A percentile compares a stretch with the other conserved stretches of the same genome.
These are phyloP conservation scores for Saccharomycopsis fermentans DNA, from an alignment of 805 yeast species.

Conservation along the genomic window DNA sequence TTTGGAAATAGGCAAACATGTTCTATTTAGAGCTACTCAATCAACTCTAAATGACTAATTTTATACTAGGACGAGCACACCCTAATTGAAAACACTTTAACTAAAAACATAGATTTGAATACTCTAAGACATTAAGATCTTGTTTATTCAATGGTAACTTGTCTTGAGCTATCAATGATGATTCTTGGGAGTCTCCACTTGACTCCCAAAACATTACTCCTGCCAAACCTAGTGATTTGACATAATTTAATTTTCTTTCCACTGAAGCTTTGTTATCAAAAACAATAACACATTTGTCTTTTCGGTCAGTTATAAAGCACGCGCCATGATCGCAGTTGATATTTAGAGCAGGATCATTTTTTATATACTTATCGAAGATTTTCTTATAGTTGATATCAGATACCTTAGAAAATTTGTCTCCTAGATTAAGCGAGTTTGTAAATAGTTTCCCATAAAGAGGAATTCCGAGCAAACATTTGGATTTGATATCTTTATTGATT, in stretches of 20 bases:
- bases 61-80: too few relatives aligned
- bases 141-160: not conserved
- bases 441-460: constrained; percentile 73
- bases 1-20: not conserved
- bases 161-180: not conserved
- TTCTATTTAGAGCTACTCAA: not conserved
- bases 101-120: not conserved
- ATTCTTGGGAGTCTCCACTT: constrained; percentile 49
- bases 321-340: constrained; percentile 44
- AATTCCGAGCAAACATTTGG: constrained; percentile 72
- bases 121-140: not conserved
- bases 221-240: constrained; percentile 46
- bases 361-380: constrained; percentile 48
- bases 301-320: constrained; percentile 45
- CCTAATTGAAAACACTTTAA: not conserved
- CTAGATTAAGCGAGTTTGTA: constrained; percentile 29
- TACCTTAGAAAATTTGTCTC: constrained; percentile 35
- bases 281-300: not conserved
- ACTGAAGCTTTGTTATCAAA: not conserved
- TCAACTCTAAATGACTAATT: not conserved
- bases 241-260: constrained; percentile 39
- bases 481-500: constrained; percentile 29
- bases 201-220: constrained; percentile 98
- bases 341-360: constrained; percentile 28
- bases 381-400: constrained; percentile 37